phyloP scores from a whole-genome alignment of 345 rosid species.

The Populus pruinosa region DNA sequence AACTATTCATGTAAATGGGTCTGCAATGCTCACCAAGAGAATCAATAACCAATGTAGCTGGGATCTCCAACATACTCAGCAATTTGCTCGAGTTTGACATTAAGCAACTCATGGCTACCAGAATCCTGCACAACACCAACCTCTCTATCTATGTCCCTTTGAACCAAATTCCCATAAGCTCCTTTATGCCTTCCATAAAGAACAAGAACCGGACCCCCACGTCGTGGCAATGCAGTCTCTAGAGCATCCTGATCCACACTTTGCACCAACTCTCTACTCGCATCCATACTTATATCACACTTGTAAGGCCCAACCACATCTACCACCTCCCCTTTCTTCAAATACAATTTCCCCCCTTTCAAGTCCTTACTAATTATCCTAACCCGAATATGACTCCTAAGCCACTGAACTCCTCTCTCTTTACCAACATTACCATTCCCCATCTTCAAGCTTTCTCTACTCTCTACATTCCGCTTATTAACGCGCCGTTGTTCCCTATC shows the following conservation, averaged over 20 bases:
- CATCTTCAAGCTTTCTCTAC: constrained; percentile 23
- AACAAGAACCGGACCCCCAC: constrained; percentile 66
- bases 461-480: not conserved
- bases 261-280: constrained; percentile 62
- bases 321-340: constrained; percentile 77
- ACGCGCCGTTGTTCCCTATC: constrained; percentile 19
- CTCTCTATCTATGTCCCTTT: constrained; percentile 62
- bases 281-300: constrained; percentile 75
- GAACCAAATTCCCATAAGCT: constrained; percentile 63
- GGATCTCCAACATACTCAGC: constrained; percentile 84
- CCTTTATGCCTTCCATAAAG: constrained; percentile 67
- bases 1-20: not conserved
- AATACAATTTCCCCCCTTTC: constrained; percentile 63
- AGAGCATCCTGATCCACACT: constrained; percentile 73
- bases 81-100: constrained; percentile 73
- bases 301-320: constrained; percentile 73
- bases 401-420: constrained; percentile 44
- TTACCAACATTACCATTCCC: constrained; percentile 18
- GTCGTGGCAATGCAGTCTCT: constrained; percentile 80
- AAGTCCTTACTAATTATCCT: constrained; percentile 65
- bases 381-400: constrained; percentile 69
- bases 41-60: constrained; percentile 21
- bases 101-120: constrained; percentile 55
- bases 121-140: constrained; percentile 64
- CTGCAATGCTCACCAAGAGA: not conserved